Evolutionary conservation across 805 yeast species (phyloP).

Genomic region (Starmera quercuum): DNA sequence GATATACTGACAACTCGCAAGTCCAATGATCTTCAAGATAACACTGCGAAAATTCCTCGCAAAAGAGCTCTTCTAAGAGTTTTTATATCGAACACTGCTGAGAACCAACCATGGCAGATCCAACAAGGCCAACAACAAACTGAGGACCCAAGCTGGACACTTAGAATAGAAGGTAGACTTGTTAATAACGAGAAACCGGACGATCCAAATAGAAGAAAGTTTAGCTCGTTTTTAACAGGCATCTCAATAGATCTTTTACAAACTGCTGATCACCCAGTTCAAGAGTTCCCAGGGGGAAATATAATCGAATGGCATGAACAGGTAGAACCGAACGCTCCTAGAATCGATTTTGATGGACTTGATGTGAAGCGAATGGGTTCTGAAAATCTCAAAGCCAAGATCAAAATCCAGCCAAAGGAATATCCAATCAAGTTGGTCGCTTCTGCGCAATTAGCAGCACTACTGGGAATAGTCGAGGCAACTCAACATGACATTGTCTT

Average conservation of each 20-base stretch:
- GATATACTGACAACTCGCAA: slow-evolving; percentile 81
- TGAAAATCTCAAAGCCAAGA: slow-evolving; percentile 54
- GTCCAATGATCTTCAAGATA: slow-evolving; percentile 77
- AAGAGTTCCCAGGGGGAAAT: slow-evolving; percentile 20
- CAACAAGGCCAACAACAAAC: slow-evolving; percentile 14
- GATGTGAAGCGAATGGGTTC: slow-evolving; percentile 79
- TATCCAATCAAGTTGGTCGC: slow-evolving; percentile 60
- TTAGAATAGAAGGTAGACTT: slow-evolving; percentile 81
- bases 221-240: slow-evolving; percentile 76
- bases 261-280: slow-evolving; percentile 4
- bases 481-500: slow-evolving; percentile 83
- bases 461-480: slow-evolving; percentile 71
- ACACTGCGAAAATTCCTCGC: slow-evolving; percentile 31
- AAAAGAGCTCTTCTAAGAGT: slow-evolving; percentile 65
- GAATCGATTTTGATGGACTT: slow-evolving; percentile 74
- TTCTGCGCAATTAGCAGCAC: slow-evolving; percentile 55
- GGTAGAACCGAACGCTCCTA: slow-evolving; percentile 32
- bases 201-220: slow-evolving; percentile 46
- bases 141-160: slow-evolving; percentile 64
- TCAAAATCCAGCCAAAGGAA: slow-evolving; percentile 77
- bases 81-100: slow-evolving; percentile 73
- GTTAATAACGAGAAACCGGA: slow-evolving; percentile 44
- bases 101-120: slow-evolving; percentile 85
- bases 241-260: slow-evolving; percentile 67
- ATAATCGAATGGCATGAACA: slow-evolving; percentile 85